A percentile compares a stretch with the other conserved stretches of the same genome.
Evolutionary conservation across 176 grass and related monocot genomes (phyloP).

Genomic region (Paspalum vaginatum): DNA sequence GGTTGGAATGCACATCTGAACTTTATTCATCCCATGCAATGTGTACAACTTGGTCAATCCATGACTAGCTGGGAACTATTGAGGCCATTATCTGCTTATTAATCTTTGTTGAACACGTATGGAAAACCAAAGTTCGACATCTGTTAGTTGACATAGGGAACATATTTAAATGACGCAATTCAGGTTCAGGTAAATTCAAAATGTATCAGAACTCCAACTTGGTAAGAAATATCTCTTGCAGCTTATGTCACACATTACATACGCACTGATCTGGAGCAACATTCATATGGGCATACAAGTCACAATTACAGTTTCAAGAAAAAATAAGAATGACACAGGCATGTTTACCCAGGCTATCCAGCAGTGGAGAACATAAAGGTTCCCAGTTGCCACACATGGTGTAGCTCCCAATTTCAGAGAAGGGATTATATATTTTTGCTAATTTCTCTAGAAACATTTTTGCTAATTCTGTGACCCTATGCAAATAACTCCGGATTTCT

Average conservation of each 20-base stretch:
- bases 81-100: neutral
- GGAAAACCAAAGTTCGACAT: neutral
- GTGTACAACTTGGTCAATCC: neutral
- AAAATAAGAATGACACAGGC: neutral
- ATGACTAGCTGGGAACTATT: conserved; percentile 31
- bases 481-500: neutral
- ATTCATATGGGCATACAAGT: neutral
- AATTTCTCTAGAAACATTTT: neutral
- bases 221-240: conserved; percentile 13
- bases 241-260: neutral
- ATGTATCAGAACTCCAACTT: neutral
- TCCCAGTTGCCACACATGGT: neutral
- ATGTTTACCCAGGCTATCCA: neutral
- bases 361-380: conserved; percentile 5
- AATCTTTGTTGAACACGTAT: conserved; percentile 7
- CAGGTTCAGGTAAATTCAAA: neutral
- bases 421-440: neutral
- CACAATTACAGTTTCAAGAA: neutral
- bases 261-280: neutral
- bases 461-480: no score
- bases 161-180: neutral
- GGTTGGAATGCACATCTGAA: neutral
- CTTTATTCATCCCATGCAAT: neutral
- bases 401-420: neutral
- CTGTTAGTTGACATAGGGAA: neutral